phyloP scores from a whole-genome alignment of 306 rosid species.

The Styphnolobium japonicum region DNA sequence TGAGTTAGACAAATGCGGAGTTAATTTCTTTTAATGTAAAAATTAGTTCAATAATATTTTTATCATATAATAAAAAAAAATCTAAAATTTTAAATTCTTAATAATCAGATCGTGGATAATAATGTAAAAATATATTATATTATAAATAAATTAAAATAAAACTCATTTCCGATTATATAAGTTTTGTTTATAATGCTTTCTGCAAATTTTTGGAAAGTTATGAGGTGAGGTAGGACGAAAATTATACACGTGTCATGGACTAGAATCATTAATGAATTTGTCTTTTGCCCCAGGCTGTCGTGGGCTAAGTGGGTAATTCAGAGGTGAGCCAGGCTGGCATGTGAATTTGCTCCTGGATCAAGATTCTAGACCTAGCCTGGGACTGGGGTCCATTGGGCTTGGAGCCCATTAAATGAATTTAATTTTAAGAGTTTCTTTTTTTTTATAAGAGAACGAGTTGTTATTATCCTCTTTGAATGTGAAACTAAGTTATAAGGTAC shows the following conservation, averaged over 20 bases:
- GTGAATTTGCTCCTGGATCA: conserved; percentile 8
- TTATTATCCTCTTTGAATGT: too few relatives aligned
- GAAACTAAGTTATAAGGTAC: too few relatives aligned
- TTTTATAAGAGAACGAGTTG: too few relatives aligned
- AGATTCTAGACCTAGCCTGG: neutral
- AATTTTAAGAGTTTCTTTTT: too few relatives aligned
- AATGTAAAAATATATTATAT: too few relatives aligned
- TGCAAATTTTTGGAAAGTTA: neutral
- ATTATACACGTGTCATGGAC: neutral
- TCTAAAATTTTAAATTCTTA: neutral
- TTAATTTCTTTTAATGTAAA: too few relatives aligned
- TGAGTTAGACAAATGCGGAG: too few relatives aligned
- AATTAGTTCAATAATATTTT: too few relatives aligned
- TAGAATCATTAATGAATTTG: conserved; percentile 9
- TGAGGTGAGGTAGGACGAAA: neutral
- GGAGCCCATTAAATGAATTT: neutral
- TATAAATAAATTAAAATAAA: neutral
- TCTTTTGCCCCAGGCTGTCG: conserved; percentile 12
- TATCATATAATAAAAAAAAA: too few relatives aligned
- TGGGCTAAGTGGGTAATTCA: neutral
- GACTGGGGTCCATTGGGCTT: conserved; percentile 25
- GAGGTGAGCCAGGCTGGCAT: neutral
- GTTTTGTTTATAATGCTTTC: neutral
- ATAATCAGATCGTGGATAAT: too few relatives aligned
- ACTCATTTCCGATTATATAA: neutral